phyloP scores from a whole-genome alignment of 495 filamentous ascomycete genomes.

The Hyaloscypha variabilis region DNA sequence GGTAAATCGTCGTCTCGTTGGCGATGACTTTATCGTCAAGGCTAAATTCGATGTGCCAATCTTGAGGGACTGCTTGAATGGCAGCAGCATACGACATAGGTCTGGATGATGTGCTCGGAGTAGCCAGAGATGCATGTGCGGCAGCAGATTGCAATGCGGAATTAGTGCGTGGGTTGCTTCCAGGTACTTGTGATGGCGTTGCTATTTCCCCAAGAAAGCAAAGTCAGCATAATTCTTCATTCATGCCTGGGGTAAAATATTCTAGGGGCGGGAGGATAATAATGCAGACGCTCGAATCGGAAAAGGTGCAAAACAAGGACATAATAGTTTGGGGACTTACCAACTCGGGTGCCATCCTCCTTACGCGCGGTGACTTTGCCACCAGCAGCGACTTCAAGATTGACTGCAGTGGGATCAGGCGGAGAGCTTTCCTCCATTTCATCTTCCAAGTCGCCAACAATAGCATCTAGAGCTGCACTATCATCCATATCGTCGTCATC shows the following conservation, averaged over 20 bases:
- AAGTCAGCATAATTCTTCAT: too few species aligned
- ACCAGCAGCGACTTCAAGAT: slow-evolving; percentile 85
- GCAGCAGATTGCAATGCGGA: slow-evolving; percentile 34
- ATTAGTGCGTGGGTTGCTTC: slow-evolving; percentile 39
- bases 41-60: slow-evolving; percentile 98
- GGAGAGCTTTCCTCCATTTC: slow-evolving; percentile 75
- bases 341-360: slow-evolving; percentile 89
- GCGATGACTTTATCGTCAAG: slow-evolving; percentile 81
- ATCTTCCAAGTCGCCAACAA: slow-evolving; percentile 89
- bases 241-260: too few species aligned
- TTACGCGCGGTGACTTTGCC: slow-evolving; percentile 96
- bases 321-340: too few species aligned
- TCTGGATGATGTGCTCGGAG: slow-evolving; percentile 50
- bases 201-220: too few species aligned
- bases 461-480: slow-evolving; percentile 73
- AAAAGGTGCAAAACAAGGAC: too few species aligned
- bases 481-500: slow-evolving; percentile 78
- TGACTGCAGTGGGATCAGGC: slow-evolving; percentile 85
- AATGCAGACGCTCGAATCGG: too few species aligned
- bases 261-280: too few species aligned
- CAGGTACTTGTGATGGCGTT: slow-evolving; percentile 74
- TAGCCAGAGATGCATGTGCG: slow-evolving; percentile 46
- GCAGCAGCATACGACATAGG: slow-evolving; percentile 82
- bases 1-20: slow-evolving; percentile 95
- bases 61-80: slow-evolving; percentile 76